phyloP scores from a whole-genome alignment of 108 stramenopile species.

The Pseudonitzschia multiseries region DNA sequence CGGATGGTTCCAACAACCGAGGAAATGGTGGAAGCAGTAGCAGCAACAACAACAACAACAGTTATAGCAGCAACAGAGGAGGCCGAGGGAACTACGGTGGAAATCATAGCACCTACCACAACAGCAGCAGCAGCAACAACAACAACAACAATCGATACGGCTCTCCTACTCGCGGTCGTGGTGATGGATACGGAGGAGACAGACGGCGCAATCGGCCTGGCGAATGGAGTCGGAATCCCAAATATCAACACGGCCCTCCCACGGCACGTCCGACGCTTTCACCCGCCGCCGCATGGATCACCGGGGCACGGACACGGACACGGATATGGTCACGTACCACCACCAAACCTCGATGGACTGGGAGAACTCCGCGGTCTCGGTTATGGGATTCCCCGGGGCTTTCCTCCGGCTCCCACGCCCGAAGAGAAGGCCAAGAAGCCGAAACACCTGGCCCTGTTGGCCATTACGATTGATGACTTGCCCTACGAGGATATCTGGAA shows the following conservation, averaged over 20 bases:
- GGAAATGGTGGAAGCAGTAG: background rate
- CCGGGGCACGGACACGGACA: conserved; percentile 13
- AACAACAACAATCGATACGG: conserved; percentile 3
- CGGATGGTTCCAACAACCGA: background rate
- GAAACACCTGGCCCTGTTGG: conserved; percentile 64
- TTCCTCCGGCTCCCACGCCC: conserved; percentile 25
- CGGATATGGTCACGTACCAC: background rate
- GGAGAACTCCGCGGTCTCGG: conserved; percentile 21
- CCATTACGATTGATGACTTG: conserved; percentile 76
- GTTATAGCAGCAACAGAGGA: conserved; percentile 10
- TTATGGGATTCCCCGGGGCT: conserved; percentile 35
- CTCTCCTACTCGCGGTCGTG: conserved; percentile 13
- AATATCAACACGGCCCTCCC: conserved; percentile 17
- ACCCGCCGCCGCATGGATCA: conserved; percentile 7
- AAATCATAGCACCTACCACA: conserved; percentile 18
- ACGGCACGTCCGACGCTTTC: conserved; percentile 24
- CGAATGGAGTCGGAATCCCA: conserved; percentile 15
- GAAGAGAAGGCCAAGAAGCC: conserved; percentile 28
- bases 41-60: conserved; percentile 23
- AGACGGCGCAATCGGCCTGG: conserved; percentile 26
- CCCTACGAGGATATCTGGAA: conserved; percentile 86
- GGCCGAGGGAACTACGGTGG: conserved; percentile 8
- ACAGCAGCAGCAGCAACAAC: conserved; percentile 10
- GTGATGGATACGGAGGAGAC: conserved; percentile 28
- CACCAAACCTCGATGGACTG: conserved; percentile 21